A percentile compares a stretch with the other conserved stretches of the same genome.
Evolutionary conservation across 139 green algal species (phyloP).

Genomic region (Ettlia oleoabundans): DNA sequence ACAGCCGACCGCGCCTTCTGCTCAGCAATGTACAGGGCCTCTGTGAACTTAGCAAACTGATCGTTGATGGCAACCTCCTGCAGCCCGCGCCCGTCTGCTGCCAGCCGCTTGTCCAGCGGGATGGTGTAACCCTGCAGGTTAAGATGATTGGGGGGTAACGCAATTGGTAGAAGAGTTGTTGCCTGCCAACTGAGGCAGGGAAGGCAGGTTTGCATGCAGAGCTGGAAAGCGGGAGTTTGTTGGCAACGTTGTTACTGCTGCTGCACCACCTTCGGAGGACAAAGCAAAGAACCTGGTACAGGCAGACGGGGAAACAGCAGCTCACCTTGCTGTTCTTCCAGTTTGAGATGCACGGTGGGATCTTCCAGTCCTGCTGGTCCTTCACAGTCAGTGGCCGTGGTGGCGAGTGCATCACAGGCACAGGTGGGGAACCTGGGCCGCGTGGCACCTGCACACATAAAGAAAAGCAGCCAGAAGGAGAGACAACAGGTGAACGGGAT

Average conservation of each 20-base stretch:
- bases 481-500: background rate
- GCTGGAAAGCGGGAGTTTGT: too few species aligned
- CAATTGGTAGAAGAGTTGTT: too few species aligned
- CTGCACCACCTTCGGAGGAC: too few species aligned
- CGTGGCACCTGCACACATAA: constrained; percentile 69
- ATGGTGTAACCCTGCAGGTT: constrained; percentile 96
- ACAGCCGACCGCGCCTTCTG: constrained; percentile 87
- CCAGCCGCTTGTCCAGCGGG: constrained; percentile 98
- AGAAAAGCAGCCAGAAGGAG: background rate
- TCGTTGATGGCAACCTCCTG: constrained; percentile 96
- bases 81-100: constrained; percentile 95
- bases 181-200: too few species aligned
- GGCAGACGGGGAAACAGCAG: background rate
- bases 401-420: constrained; percentile 97
- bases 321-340: constrained; percentile 95
- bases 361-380: constrained; percentile 98
- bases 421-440: constrained; percentile 88
- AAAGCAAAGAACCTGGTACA: background rate
- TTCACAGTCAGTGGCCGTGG: constrained; percentile 84
- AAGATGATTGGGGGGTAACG: background rate
- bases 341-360: constrained; percentile 97
- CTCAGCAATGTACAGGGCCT: constrained; percentile 96
- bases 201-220: too few species aligned
- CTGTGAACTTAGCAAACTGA: constrained; percentile 87
- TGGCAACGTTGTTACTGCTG: too few species aligned